A percentile compares a stretch with the other conserved stretches of the same genome.
Conservation (phyloP, 495 filamentous ascomycete genomes). For the Talaromyces wortmannii region DNA sequence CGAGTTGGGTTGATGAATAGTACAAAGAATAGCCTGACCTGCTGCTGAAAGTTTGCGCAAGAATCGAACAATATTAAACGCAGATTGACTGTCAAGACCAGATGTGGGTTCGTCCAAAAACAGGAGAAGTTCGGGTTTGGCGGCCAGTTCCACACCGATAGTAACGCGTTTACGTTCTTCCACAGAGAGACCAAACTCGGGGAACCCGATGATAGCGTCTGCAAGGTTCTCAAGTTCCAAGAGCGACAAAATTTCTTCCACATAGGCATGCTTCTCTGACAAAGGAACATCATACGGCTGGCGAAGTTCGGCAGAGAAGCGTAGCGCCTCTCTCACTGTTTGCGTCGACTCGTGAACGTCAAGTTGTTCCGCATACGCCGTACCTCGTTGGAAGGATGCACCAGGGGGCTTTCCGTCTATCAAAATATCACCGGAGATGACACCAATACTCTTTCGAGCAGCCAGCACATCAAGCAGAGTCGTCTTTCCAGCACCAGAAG, state of each 20-base stretch:
- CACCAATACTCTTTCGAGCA: constrained; percentile 61
- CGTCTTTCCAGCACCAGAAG: constrained; percentile 82
- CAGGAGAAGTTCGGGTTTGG: constrained; percentile 76
- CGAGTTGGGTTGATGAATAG: constrained; percentile 83
- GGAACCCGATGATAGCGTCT: constrained; percentile 76
- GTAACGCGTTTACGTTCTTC: constrained; percentile 87
- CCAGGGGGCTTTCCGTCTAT: constrained; percentile 64
- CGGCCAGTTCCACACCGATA: constrained; percentile 82
- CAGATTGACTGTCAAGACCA: constrained; percentile 76
- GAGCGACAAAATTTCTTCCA: constrained; percentile 73
- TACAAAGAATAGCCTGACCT: constrained; percentile 86
- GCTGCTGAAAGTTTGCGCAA: constrained; percentile 73
- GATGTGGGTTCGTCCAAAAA: constrained; percentile 91
- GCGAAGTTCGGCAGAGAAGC: constrained; percentile 75
- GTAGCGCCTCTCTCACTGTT: constrained; percentile 78
- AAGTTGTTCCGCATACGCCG: constrained; percentile 75
- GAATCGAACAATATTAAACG: constrained; percentile 88
- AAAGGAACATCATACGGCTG: constrained; percentile 64
- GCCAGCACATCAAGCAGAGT: constrained; percentile 77
- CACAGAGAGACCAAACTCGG: constrained; percentile 75
- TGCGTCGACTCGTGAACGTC: constrained; percentile 73
- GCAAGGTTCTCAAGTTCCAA: constrained; percentile 80
- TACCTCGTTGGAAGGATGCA: constrained; percentile 71
- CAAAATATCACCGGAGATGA: constrained; percentile 67
- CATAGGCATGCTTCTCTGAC: constrained; percentile 74